Evolutionary conservation across 148 eudicot genomes (phyloP), one percentile per base, ranked within the genome.

Genomic region (Cornus kousa): DNA sequence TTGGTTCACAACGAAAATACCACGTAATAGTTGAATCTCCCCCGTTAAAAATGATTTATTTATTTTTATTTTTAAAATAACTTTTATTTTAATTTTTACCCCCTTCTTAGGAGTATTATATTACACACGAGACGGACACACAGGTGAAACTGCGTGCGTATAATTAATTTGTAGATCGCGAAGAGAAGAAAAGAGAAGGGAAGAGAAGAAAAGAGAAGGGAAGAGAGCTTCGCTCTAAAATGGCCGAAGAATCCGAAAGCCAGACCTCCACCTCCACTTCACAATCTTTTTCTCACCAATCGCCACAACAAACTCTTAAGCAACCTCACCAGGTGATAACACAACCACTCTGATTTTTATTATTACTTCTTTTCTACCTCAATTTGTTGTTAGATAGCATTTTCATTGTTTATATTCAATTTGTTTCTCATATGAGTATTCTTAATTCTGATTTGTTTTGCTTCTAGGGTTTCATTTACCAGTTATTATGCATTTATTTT

Each of bases 241-340:
- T 88, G 90, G 87, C 85, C 60, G 88, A 85, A 86, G 79, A 66
- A 64, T 73, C 87, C 53, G 83, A 79, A 32, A 75, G 71, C 68
- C 87, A 72, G 12, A 78, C 90, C 9, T 79, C 88, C 5, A 33
- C 67, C 28, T 59, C 86, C 5, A 33, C 67, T n/a, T 59, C 86
- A 59, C 79, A 86, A 69, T n/a, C 79, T 28, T 50, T 76, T 14
- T 55, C 82, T 7, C 50, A 71, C 1, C 80, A 40, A 67, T 76
- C 85, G 10, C 24, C 81, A 19, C 77, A 75, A 17, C 74, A 79
- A 72, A 23, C 83, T 55, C 74, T 23, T 11, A 83, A 83, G 67
- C 72, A 55, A 5, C 79, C 85, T 39, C 88, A 83, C 48, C 48
- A 43, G 88, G 90, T 88, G 55, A 7, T 55, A 22, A 62, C 55